Percentiles rank a stretch among this genome's conserved stretches.
These are phyloP conservation scores for Daldinia caldariorum DNA, from an alignment of 495 filamentous ascomycete genomes.

Conservation along the genomic window DNA sequence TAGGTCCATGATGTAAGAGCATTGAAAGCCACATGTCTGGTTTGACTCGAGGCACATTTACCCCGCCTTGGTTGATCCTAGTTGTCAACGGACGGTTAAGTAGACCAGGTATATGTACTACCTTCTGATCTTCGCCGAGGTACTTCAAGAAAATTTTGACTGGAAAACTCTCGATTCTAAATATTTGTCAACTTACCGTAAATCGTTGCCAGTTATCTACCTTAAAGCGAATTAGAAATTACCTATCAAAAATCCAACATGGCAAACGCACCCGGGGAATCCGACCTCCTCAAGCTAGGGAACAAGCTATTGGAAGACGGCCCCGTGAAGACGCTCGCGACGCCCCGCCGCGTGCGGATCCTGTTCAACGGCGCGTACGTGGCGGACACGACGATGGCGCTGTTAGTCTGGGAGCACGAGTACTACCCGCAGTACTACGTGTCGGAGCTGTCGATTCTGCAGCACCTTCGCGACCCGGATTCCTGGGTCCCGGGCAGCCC, in stretches of 20 bases:
- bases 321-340: conserved; percentile 46
- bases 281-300: conserved; percentile 42
- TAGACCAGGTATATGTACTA: neutral
- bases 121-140: neutral
- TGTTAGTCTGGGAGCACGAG: conserved; percentile 52
- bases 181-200: too few species aligned
- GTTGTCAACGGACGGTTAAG: neutral
- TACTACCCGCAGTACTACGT: conserved; percentile 48
- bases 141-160: too few species aligned
- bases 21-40: neutral
- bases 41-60: conserved; percentile 12
- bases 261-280: conserved; percentile 11
- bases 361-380: conserved; percentile 44
- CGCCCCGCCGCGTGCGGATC: conserved; percentile 50
- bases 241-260: neutral
- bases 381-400: conserved; percentile 48
- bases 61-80: conserved; percentile 19
- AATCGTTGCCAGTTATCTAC: too few species aligned
- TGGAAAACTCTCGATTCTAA: too few species aligned
- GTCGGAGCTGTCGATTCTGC: conserved; percentile 14
- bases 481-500: too few species aligned
- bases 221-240: too few species aligned
- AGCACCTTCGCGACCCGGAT: neutral
- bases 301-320: conserved; percentile 40
- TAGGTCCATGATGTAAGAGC: neutral